Evolutionary conservation across 2,329 filamentous ascomycete genomes (phyloP).

Genomic region (Penicillium glabrum): DNA sequence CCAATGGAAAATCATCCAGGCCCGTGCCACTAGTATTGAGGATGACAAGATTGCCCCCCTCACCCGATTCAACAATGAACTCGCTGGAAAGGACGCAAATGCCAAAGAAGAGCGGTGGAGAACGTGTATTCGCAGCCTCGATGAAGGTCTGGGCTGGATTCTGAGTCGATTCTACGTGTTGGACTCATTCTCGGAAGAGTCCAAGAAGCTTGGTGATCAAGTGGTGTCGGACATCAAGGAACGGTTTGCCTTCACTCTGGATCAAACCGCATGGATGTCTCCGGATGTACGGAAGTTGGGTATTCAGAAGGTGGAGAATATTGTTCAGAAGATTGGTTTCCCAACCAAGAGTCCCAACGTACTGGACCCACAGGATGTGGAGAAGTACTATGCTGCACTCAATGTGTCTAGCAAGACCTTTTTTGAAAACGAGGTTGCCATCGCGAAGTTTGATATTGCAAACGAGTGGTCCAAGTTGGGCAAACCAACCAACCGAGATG

Average conservation of each 20-base stretch:
- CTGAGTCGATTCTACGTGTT: slow-evolving; percentile 70
- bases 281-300: slow-evolving; percentile 59
- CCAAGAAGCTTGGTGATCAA: slow-evolving; percentile 65
- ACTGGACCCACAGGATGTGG: slow-evolving; percentile 56
- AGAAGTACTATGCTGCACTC: slow-evolving; percentile 57
- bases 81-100: slow-evolving; percentile 63
- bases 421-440: slow-evolving; percentile 59
- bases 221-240: slow-evolving; percentile 71
- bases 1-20: slow-evolving; percentile 62
- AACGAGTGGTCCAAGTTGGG: slow-evolving; percentile 59
- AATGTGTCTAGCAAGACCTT: slow-evolving; percentile 53
- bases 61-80: slow-evolving; percentile 58
- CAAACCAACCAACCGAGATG: slow-evolving; percentile 59
- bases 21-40: slow-evolving; percentile 56
- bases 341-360: slow-evolving; percentile 64
- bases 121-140: slow-evolving; percentile 60
- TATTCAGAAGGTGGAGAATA: slow-evolving; percentile 65
- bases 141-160: slow-evolving; percentile 64
- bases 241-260: slow-evolving; percentile 62
- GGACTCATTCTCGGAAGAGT: slow-evolving; percentile 64
- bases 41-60: slow-evolving; percentile 61
- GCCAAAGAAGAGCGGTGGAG: slow-evolving; percentile 66
- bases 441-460: slow-evolving; percentile 50
- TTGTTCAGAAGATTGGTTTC: slow-evolving; percentile 68
- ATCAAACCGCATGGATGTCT: slow-evolving; percentile 64